Percentiles rank a stretch among this genome's conserved stretches.
phyloP scores from a whole-genome alignment of 306 rosid species.

The Sindora glabra region DNA sequence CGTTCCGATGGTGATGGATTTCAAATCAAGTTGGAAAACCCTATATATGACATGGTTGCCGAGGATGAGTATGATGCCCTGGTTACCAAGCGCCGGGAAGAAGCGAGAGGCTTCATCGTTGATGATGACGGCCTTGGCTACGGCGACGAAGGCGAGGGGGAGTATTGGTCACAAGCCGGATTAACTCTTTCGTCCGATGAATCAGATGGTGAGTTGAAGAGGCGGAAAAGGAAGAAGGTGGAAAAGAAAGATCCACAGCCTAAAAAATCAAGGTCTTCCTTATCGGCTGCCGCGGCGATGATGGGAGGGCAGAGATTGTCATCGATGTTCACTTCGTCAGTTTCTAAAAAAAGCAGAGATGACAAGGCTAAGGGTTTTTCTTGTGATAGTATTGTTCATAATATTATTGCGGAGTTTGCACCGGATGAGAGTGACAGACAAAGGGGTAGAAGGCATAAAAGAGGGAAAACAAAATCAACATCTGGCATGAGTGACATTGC shows the following conservation, averaged over 20 bases:
- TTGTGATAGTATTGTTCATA: conserved; percentile 65
- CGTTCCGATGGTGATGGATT: conserved; percentile 49
- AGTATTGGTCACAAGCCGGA: conserved; percentile 83
- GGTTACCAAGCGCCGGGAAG: conserved; percentile 77
- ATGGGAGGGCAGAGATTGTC: conserved; percentile 75
- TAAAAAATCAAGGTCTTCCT: conserved; percentile 52
- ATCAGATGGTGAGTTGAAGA: conserved; percentile 54
- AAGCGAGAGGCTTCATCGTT: conserved; percentile 56
- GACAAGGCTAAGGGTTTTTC: conserved; percentile 43
- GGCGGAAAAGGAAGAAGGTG: conserved; percentile 47
- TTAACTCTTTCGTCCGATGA: conserved; percentile 48
- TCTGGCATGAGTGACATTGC: conserved; percentile 4
- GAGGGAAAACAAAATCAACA: conserved; percentile 17
- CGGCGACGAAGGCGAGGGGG: conserved; percentile 93
- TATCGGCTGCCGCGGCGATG: conserved; percentile 85
- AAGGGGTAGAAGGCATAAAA: conserved; percentile 55
- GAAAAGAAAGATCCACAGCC: conserved; percentile 56
- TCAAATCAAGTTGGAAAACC: conserved; percentile 70
- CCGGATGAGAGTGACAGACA: conserved; percentile 74
- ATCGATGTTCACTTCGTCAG: conserved; percentile 79
- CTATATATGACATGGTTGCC: conserved; percentile 54
- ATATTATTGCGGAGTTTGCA: conserved; percentile 78
- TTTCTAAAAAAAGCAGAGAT: conserved; percentile 54
- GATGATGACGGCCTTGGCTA: conserved; percentile 85
- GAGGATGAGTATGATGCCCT: conserved; percentile 86